phyloP scores from a whole-genome alignment of 2,329 filamentous ascomycete species.

The Penicillium sp. region DNA sequence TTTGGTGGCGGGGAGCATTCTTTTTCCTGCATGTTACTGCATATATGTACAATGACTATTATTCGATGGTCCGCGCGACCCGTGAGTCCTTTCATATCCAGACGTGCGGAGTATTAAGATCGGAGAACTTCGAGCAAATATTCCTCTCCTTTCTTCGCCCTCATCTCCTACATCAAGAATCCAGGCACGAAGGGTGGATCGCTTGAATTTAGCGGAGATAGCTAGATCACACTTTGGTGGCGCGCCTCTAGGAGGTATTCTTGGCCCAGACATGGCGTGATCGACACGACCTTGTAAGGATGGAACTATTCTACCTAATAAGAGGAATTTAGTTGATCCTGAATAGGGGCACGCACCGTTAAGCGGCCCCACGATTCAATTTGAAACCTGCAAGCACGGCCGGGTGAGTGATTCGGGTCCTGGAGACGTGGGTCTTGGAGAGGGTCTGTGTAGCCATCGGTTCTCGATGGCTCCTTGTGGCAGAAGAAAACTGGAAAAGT shows the following conservation, averaged over 20 bases:
- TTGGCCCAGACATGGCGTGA: neutral
- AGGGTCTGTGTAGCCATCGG: neutral
- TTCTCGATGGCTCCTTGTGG: neutral
- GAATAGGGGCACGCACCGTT: neutral
- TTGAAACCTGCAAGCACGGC: neutral
- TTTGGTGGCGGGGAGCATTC: neutral
- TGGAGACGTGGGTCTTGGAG: neutral
- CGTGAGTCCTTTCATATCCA: neutral
- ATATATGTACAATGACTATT: neutral
- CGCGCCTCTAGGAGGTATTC: neutral
- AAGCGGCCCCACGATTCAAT: neutral
- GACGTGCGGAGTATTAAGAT: neutral
- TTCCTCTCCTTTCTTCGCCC: neutral
- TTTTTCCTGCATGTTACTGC: neutral
- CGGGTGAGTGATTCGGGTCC: neutral
- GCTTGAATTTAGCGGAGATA: neutral
- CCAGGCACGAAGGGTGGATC: neutral
- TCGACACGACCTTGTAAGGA: neutral
- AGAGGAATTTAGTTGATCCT: neutral
- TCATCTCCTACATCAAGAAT: too few relatives aligned
- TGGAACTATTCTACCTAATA: neutral
- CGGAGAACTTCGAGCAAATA: neutral
- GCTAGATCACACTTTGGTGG: neutral
- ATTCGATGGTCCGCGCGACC: neutral
- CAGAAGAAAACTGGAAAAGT: neutral